phyloP scores from a whole-genome alignment of 2,329 filamentous ascomycete genomes.

The Diplocarpon rosae region DNA sequence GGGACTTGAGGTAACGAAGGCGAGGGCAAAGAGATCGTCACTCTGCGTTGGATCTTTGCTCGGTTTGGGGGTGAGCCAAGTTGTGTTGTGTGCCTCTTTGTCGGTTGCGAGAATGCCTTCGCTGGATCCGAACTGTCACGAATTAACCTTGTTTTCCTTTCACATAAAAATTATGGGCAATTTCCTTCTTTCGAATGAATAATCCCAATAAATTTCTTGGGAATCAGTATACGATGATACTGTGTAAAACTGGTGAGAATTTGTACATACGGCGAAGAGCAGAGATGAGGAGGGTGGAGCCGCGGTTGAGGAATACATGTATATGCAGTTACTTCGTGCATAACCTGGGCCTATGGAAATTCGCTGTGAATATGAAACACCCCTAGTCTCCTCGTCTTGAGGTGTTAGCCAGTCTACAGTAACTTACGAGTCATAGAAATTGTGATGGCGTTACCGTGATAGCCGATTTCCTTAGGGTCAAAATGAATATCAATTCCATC shows the following conservation, averaged over 20 bases:
- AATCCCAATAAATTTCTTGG: not conserved
- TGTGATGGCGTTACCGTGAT: too few species aligned
- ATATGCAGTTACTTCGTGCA: conserved; percentile 12
- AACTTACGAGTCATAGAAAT: too few species aligned
- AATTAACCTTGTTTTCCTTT: too few species aligned
- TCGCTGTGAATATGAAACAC: not conserved
- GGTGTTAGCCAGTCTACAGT: not conserved
- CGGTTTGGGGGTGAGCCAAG: conserved; percentile 12
- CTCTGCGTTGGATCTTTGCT: conserved; percentile 9
- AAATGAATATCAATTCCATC: too few species aligned
- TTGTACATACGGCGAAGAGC: conserved; percentile 39
- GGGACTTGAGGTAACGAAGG: conserved; percentile 35
- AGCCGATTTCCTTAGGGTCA: too few species aligned
- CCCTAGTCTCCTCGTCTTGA: not conserved
- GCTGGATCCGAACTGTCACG: not conserved
- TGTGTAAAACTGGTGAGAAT: conserved; percentile 8
- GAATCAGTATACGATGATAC: too few species aligned
- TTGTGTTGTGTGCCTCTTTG: conserved; percentile 6
- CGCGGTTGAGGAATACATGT: conserved; percentile 32
- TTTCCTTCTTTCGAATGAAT: too few species aligned
- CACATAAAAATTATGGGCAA: too few species aligned
- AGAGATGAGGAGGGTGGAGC: conserved; percentile 32
- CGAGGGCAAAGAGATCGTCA: conserved; percentile 37
- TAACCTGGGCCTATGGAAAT: conserved; percentile 12
- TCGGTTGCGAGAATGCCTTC: conserved; percentile 34